Evolutionary conservation across 352 stramenopile genomes (phyloP).

Genomic region (Phytopythium montanum): DNA sequence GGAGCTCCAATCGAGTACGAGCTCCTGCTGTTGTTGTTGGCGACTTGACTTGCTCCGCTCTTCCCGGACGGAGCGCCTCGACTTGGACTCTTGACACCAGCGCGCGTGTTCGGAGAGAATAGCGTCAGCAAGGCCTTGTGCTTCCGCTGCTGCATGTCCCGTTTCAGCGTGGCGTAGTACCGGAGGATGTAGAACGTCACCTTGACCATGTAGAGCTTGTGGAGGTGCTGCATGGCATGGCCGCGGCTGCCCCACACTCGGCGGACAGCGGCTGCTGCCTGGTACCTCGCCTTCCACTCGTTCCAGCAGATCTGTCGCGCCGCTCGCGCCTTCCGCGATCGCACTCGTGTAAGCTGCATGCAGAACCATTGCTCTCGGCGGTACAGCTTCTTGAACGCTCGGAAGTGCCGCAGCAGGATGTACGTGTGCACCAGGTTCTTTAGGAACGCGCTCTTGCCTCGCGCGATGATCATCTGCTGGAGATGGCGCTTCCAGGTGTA

Average conservation of each 20-base stretch:
- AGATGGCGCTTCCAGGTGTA: conserved; percentile 77
- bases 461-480: conserved; percentile 63
- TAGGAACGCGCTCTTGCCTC: conserved; percentile 54
- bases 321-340: conserved; percentile 19
- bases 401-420: conserved; percentile 52
- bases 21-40: background rate
- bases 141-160: conserved; percentile 36
- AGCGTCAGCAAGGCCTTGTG: conserved; percentile 31
- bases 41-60: background rate
- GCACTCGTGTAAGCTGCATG: conserved; percentile 21
- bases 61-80: background rate
- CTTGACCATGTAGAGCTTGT: conserved; percentile 58
- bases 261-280: conserved; percentile 19
- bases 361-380: conserved; percentile 26
- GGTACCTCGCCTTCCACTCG: conserved; percentile 26
- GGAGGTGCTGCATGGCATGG: conserved; percentile 48
- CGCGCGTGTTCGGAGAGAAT: conserved; percentile 7
- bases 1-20: background rate
- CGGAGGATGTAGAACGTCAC: conserved; percentile 49
- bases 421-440: conserved; percentile 53
- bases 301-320: conserved; percentile 23
- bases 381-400: conserved; percentile 33
- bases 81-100: background rate
- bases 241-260: conserved; percentile 44
- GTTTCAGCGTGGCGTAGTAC: conserved; percentile 60